These are phyloP conservation scores for Cystofilobasidium ferigula DNA, from an alignment of 768 basidiomycete species.

Conservation along the genomic window DNA sequence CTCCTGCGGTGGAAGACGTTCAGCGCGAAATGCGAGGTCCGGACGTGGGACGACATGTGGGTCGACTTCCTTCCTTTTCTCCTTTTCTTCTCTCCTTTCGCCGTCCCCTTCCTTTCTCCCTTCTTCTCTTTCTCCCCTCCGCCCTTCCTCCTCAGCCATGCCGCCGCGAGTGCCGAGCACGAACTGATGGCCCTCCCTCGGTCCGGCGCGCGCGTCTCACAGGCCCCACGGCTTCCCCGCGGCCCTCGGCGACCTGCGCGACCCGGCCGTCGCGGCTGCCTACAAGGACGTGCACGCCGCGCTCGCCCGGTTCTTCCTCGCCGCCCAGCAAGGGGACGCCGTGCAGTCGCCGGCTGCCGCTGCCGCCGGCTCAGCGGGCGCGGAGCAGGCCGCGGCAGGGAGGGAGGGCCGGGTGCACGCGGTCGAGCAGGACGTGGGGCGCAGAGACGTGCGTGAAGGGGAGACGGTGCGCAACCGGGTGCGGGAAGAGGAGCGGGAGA, in stretches of 20 bases:
- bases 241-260: background rate
- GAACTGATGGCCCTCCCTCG: too few species aligned
- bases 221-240: constrained; percentile 10
- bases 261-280: background rate
- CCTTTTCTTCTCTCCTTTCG: background rate
- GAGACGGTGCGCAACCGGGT: too few species aligned
- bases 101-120: background rate
- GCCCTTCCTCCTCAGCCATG: background rate
- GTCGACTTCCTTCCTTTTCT: background rate
- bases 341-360: too few species aligned
- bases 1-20: background rate
- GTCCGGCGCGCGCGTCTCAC: background rate
- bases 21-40: background rate
- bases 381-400: too few species aligned
- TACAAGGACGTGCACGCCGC: constrained; percentile 1
- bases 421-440: too few species aligned
- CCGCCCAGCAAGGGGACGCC: background rate
- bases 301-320: background rate
- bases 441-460: too few species aligned
- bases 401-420: too few species aligned
- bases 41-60: constrained; percentile 4
- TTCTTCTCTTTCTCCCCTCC: background rate
- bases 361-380: background rate
- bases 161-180: too few species aligned
- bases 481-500: too few species aligned